phyloP scores from a whole-genome alignment of 331 rosid species.

The Pyracantha coccinea region DNA sequence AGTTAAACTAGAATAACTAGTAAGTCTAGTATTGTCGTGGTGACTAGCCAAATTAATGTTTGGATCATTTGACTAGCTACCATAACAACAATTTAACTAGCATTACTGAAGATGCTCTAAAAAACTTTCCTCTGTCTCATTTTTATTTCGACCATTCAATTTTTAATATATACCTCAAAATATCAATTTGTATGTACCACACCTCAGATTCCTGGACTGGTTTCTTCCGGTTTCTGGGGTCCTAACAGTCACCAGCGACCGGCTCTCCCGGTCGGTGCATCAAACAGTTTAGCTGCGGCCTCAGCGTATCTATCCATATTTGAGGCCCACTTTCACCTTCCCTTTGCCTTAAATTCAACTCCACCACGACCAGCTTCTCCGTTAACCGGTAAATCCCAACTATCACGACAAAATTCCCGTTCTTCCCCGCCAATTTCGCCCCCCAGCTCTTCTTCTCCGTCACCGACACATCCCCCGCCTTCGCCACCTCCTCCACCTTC shows the following conservation, averaged over 20 bases:
- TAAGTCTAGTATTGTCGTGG: too few species aligned
- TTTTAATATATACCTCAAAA: not conserved
- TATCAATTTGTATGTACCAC: not conserved
- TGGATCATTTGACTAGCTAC: too few species aligned
- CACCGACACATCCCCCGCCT: constrained; percentile 22
- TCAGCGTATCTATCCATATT: constrained; percentile 46
- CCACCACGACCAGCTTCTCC: constrained; percentile 51
- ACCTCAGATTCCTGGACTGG: not conserved
- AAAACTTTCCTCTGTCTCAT: not conserved
- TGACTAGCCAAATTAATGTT: too few species aligned
- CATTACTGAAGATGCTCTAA: not conserved
- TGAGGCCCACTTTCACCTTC: not conserved
- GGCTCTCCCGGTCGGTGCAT: constrained; percentile 16
- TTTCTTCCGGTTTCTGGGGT: not conserved
- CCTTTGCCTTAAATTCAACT: constrained; percentile 22
- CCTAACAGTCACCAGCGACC: constrained; percentile 12
- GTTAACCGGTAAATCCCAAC: constrained; percentile 54
- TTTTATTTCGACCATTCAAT: not conserved
- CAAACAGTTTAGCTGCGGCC: constrained; percentile 35
- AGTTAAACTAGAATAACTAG: too few species aligned
- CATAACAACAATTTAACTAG: too few species aligned
- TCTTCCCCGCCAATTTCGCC: constrained; percentile 40
- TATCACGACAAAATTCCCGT: constrained; percentile 26
- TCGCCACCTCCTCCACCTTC: constrained; percentile 35
- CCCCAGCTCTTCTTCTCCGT: constrained; percentile 22